These are phyloP conservation scores for Cardamine chenopodiifolia DNA, from an alignment of 345 rosid species.

Conservation along the genomic window DNA sequence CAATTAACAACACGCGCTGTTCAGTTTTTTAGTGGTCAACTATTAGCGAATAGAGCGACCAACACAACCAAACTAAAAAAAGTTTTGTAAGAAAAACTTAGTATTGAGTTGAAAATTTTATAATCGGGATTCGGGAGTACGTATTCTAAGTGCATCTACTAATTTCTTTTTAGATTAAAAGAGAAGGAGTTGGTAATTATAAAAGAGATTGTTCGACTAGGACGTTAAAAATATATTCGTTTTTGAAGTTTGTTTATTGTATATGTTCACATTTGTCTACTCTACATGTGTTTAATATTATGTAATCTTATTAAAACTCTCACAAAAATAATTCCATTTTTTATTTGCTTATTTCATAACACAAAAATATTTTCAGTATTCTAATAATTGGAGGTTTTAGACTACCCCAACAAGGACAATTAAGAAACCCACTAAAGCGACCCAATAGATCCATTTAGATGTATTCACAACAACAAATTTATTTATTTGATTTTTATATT, in stretches of 20 bases:
- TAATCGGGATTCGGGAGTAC: too few relatives aligned
- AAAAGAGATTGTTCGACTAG: background rate
- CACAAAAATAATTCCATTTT: background rate
- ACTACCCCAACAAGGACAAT: background rate
- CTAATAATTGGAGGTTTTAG: background rate
- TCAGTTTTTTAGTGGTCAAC: background rate
- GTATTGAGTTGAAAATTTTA: too few relatives aligned
- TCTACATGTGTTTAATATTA: background rate
- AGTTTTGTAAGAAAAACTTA: background rate
- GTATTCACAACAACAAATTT: background rate
- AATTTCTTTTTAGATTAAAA: background rate
- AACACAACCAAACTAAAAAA: background rate
- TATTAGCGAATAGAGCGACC: background rate
- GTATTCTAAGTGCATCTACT: background rate
- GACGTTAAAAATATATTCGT: background rate
- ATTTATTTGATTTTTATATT: constrained; percentile 9
- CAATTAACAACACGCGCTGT: background rate
- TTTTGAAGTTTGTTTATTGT: background rate
- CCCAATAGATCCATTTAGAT: background rate
- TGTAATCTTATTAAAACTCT: background rate
- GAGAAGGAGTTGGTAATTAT: background rate
- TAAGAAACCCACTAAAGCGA: background rate
- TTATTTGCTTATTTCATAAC: background rate
- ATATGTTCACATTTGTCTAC: background rate
- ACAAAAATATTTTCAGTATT: background rate